Percentiles rank a stretch among this genome's conserved stretches.
Evolutionary conservation across 345 rosid genomes (phyloP).

Genomic region (Balakata baccata): DNA sequence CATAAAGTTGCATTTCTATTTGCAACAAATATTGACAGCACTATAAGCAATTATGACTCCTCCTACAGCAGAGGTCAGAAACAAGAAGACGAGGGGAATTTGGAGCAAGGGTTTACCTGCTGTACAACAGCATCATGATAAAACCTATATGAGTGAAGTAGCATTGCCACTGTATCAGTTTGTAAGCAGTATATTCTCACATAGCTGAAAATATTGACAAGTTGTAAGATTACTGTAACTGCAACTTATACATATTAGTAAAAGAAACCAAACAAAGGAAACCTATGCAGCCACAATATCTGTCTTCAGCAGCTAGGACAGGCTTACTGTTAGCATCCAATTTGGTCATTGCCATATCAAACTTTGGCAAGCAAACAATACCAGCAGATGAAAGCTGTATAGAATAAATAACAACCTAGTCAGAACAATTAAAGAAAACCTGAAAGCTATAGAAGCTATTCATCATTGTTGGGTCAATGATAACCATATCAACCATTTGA

Average conservation of each 20-base stretch:
- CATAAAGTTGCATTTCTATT: not conserved
- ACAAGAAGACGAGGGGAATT: not conserved
- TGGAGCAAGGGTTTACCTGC: conserved; percentile 49
- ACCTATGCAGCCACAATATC: conserved; percentile 78
- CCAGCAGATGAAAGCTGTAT: conserved; percentile 92
- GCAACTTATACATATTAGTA: conserved; percentile 10
- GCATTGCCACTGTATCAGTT: conserved; percentile 96
- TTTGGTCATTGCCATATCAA: conserved; percentile 92
- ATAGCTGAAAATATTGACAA: conserved; percentile 56
- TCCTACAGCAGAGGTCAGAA: not conserved
- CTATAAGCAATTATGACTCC: not conserved
- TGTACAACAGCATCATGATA: conserved; percentile 94
- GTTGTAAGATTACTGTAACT: conserved; percentile 12
- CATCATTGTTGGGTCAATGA: not conserved
- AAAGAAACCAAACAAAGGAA: conserved; percentile 19
- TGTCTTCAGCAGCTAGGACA: conserved; percentile 83
- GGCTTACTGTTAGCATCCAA: conserved; percentile 83
- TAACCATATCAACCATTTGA: not conserved
- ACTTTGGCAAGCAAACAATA: conserved; percentile 78
- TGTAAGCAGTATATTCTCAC: conserved; percentile 98
- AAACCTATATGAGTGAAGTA: conserved; percentile 80
- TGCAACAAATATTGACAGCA: not conserved
- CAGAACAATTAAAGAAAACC: conserved; percentile 19
- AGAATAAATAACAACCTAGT: conserved; percentile 30
- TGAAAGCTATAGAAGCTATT: not conserved